phyloP scores from a whole-genome alignment of 2,329 filamentous ascomycete species.

The Cucurbitaria berberidis region DNA sequence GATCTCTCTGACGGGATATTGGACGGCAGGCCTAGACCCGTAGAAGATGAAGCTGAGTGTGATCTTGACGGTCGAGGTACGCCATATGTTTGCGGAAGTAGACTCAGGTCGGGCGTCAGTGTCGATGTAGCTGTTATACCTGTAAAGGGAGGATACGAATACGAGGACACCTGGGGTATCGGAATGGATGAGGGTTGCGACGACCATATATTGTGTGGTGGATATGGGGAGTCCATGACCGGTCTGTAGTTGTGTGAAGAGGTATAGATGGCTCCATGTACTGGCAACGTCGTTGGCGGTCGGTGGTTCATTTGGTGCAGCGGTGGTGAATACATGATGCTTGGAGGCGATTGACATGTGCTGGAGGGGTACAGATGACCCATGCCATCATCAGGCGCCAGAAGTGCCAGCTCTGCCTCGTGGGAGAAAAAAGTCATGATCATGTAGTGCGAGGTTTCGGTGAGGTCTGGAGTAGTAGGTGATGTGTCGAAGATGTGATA shows the following conservation, averaged over 20 bases:
- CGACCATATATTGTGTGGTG: conserved; percentile 40
- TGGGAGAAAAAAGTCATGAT: conserved; percentile 46
- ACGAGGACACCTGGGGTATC: conserved; percentile 38
- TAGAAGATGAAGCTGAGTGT: conserved; percentile 44
- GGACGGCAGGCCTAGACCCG: conserved; percentile 33
- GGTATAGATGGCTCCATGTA: conserved; percentile 34
- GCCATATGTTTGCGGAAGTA: conserved; percentile 29
- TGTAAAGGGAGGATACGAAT: conserved; percentile 43
- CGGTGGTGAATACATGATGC: conserved; percentile 47
- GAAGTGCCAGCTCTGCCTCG: conserved; percentile 46
- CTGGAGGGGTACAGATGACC: conserved; percentile 46
- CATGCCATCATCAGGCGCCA: conserved; percentile 43
- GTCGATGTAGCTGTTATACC: conserved; percentile 32
- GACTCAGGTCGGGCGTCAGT: conserved; percentile 31
- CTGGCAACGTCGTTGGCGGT: conserved; percentile 29
- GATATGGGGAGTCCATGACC: conserved; percentile 43
- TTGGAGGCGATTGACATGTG: conserved; percentile 46
- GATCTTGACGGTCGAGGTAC: conserved; percentile 40
- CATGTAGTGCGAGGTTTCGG: conserved; percentile 16
- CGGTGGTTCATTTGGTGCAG: conserved; percentile 41
- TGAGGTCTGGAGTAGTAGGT: conserved; percentile 9
- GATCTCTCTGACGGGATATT: conserved; percentile 36
- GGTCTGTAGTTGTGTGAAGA: conserved; percentile 39
- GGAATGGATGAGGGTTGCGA: conserved; percentile 37
- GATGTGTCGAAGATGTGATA: conserved; percentile 10